Evolutionary conservation across 1,139 yeast genomes (phyloP).

Genomic region (Suhomyces anneliseae): DNA sequence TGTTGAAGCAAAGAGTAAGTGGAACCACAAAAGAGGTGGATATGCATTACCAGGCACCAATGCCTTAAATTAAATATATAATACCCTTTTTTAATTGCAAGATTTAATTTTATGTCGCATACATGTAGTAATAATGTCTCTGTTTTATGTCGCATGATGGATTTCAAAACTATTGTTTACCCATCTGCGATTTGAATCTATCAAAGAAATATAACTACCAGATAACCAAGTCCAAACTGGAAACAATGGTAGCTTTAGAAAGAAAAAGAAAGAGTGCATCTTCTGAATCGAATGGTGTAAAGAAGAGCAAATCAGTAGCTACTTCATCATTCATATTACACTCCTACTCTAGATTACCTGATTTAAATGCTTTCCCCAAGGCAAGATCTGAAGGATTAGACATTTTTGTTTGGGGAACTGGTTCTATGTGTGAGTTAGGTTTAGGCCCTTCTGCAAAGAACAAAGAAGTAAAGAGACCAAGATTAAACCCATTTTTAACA

Average conservation of each 20-base stretch:
- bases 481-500: constrained; percentile 76
- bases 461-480: constrained; percentile 92
- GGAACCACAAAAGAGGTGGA: constrained; percentile 42
- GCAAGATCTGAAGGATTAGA: constrained; percentile 54
- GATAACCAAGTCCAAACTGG: not conserved
- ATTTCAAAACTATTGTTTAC: not conserved
- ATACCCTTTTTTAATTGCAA: not conserved
- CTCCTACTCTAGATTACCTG: constrained; percentile 49
- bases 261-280: constrained; percentile 35
- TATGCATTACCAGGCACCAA: constrained; percentile 38
- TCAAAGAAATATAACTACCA: constrained; percentile 1
- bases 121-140: not conserved
- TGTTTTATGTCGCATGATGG: not conserved
- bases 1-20: constrained; percentile 44
- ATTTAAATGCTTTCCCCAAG: constrained; percentile 42
- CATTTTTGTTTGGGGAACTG: constrained; percentile 92
- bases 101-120: not conserved
- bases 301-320: constrained; percentile 32
- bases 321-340: constrained; percentile 48
- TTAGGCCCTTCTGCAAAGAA: constrained; percentile 86
- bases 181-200: not conserved
- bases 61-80: constrained; percentile 25
- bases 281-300: constrained; percentile 20
- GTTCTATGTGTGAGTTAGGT: constrained; percentile 96
- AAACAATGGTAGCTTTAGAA: constrained; percentile 45